These are phyloP conservation scores for Croton laevigatus DNA, from an alignment of 441 rosid species.

Conservation along the genomic window DNA sequence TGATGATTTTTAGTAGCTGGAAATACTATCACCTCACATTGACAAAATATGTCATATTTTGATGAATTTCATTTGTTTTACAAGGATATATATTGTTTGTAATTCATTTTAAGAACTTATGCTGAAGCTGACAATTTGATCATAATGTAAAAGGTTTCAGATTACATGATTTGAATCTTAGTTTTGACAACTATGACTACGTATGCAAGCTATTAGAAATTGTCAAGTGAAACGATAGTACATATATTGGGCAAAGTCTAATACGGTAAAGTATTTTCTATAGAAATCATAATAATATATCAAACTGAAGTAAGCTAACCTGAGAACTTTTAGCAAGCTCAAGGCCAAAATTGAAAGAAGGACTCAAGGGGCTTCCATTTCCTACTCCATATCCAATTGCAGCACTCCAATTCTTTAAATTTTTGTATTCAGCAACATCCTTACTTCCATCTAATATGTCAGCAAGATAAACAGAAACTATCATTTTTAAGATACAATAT, in stretches of 20 bases:
- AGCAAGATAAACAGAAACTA: conserved; percentile 8
- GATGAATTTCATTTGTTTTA: not conserved
- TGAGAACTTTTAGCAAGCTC: conserved; percentile 79
- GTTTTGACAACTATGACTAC: not conserved
- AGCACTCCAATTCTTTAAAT: conserved; percentile 78
- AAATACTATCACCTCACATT: too few relatives aligned
- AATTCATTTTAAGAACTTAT: not conserved
- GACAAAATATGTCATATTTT: not conserved
- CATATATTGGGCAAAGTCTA: not conserved
- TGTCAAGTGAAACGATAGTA: conserved; percentile 1
- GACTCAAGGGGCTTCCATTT: conserved; percentile 79
- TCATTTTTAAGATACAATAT: not conserved
- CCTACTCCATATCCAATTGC: conserved; percentile 91
- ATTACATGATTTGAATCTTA: not conserved
- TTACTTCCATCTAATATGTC: conserved; percentile 51
- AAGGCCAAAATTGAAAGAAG: conserved; percentile 84
- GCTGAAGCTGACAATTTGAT: not conserved
- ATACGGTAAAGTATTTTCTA: not conserved
- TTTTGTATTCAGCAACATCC: conserved; percentile 45
- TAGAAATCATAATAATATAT: conserved; percentile 12
- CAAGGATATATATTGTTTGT: not conserved
- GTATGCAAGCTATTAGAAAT: not conserved
- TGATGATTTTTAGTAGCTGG: not conserved
- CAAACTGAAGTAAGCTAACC: conserved; percentile 36
- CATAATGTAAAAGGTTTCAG: not conserved